Evolutionary conservation across 768 basidiomycete species (phyloP).

Genomic region (Mycena crocata): DNA sequence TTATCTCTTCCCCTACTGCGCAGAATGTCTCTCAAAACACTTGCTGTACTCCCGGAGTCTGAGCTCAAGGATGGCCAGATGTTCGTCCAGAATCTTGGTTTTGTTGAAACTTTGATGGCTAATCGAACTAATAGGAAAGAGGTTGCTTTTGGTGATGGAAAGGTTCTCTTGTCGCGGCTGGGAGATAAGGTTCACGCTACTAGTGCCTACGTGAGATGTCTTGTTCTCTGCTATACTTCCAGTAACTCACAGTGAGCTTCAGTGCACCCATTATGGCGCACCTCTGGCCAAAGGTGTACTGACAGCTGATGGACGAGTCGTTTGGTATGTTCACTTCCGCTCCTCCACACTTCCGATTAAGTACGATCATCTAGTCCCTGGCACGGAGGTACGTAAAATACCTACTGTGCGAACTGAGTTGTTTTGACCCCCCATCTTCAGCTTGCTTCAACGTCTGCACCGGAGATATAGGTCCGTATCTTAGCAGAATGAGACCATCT

Average conservation of each 20-base stretch:
- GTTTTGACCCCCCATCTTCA: slow-evolving; percentile 41
- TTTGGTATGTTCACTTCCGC: slow-evolving; percentile 64
- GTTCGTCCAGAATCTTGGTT: slow-evolving; percentile 44
- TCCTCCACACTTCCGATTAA: not conserved
- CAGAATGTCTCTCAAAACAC: slow-evolving; percentile 60
- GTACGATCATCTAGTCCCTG: slow-evolving; percentile 66
- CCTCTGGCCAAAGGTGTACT: slow-evolving; percentile 87
- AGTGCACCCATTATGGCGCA: slow-evolving; percentile 93
- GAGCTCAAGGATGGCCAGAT: slow-evolving; percentile 77
- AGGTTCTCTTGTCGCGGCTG: slow-evolving; percentile 81
- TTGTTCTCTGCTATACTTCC: too few species aligned
- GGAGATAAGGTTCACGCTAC: slow-evolving; percentile 83
- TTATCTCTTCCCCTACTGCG: slow-evolving; percentile 15
- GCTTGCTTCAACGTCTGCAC: slow-evolving; percentile 91
- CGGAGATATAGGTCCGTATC: slow-evolving; percentile 76
- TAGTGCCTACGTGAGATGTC: slow-evolving; percentile 68
- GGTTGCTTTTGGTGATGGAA: slow-evolving; percentile 80
- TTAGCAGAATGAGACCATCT: not conserved
- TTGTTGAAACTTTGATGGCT: not conserved
- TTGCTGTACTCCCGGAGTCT: slow-evolving; percentile 67
- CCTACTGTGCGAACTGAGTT: not conserved
- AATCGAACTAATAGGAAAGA: slow-evolving; percentile 70
- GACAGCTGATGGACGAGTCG: slow-evolving; percentile 80
- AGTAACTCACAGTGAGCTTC: too few species aligned
- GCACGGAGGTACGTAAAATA: slow-evolving; percentile 75